phyloP scores from a whole-genome alignment of 2,329 filamentous ascomycete genomes.

The Sordariomycetes sp. region DNA sequence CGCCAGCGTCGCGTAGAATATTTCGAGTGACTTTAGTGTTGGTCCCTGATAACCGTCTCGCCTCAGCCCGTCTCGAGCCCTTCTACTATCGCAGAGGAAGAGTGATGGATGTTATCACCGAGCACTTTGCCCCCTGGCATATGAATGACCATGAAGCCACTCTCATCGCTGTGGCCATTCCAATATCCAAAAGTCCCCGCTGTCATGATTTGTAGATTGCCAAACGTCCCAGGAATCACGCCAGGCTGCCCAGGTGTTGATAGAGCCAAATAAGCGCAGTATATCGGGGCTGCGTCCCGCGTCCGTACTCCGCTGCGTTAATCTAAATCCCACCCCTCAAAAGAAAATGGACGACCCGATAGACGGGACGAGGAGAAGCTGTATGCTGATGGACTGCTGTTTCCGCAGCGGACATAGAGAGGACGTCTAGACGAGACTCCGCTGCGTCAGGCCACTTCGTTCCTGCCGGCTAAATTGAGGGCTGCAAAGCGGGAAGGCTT shows the following conservation, averaged over 20 bases:
- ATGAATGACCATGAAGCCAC: not conserved
- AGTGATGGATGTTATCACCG: too few relatives aligned
- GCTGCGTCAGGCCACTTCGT: too few relatives aligned
- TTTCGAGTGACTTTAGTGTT: too few relatives aligned
- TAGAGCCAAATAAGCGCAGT: slow-evolving; percentile 3
- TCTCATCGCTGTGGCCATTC: not conserved
- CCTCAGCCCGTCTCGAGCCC: too few relatives aligned
- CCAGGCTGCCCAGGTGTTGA: not conserved
- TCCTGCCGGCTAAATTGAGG: not conserved
- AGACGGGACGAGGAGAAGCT: not conserved
- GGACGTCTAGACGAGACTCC: too few relatives aligned
- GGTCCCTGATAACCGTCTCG: too few relatives aligned
- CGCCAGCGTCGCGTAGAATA: too few relatives aligned
- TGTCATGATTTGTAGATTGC: not conserved
- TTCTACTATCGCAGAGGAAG: too few relatives aligned
- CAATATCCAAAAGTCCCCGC: too few relatives aligned
- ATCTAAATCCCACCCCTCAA: not conserved
- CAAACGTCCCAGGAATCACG: not conserved
- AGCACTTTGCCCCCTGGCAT: too few relatives aligned
- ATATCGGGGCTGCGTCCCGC: not conserved
- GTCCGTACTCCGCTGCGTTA: not conserved
- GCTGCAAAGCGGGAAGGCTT: not conserved
- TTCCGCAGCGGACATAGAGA: too few relatives aligned
- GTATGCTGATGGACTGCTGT: too few relatives aligned
- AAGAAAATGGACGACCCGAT: not conserved